Conservation (phyloP, 129 eudicot species). For the Flaveria trinervia region DNA sequence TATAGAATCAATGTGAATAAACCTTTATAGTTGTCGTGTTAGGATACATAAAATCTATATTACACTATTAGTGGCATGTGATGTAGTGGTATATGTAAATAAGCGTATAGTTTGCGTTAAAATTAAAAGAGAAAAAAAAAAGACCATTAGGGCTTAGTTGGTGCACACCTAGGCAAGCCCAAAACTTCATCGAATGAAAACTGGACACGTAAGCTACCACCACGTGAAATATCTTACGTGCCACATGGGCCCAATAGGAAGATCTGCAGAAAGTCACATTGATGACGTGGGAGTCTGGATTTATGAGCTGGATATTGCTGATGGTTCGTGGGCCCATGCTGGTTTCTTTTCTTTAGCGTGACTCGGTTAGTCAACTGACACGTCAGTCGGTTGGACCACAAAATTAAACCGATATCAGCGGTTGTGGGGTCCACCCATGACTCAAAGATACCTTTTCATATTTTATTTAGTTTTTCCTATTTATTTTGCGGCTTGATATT, state of each 20-base stretch:
- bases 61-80: no score
- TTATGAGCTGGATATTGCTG: constrained; percentile 34
- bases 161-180: not conserved
- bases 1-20: no score
- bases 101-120: no score
- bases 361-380: constrained; percentile 20
- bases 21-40: no score
- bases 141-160: no score
- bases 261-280: constrained; percentile 2
- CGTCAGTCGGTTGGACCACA: constrained; percentile 38
- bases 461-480: not conserved
- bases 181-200: not conserved
- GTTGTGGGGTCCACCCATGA: constrained; percentile 27
- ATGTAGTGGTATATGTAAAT: no score
- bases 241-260: constrained; percentile 21
- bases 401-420: constrained; percentile 35
- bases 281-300: constrained; percentile 29
- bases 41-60: no score
- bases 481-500: constrained; percentile 2
- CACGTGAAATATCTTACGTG: constrained; percentile 17
- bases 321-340: constrained; percentile 24
- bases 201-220: not conserved
- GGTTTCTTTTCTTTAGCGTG: not conserved
- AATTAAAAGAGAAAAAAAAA: no score
- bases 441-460: constrained; percentile 22